These are phyloP conservation scores for Pistacia vera DNA, from an alignment of 345 rosid species.

Conservation along the genomic window DNA sequence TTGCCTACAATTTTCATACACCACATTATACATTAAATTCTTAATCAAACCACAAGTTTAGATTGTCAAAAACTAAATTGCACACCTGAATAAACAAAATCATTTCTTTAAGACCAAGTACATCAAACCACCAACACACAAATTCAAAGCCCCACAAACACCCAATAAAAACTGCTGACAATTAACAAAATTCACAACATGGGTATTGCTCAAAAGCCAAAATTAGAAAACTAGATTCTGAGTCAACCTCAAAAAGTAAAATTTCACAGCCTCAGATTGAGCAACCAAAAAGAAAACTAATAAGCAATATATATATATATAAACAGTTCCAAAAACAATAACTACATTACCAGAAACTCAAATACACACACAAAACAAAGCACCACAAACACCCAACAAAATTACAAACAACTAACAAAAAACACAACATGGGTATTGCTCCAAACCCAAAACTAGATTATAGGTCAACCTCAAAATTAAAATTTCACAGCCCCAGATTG, in stretches of 20 bases:
- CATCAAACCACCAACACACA: not conserved
- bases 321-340: no score
- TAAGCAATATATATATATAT: no score
- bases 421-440: conserved; percentile 21
- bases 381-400: not conserved
- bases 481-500: not conserved
- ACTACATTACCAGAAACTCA: no score
- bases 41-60: not conserved
- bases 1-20: not conserved
- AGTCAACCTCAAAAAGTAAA: not conserved
- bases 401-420: not conserved
- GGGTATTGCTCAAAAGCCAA: conserved; percentile 20
- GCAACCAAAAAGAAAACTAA: not conserved
- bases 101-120: not conserved
- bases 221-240: not conserved
- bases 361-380: not conserved
- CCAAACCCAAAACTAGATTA: not conserved
- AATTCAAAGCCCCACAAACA: not conserved
- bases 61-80: not conserved
- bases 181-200: conserved; percentile 1
- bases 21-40: not conserved
- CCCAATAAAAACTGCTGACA: not conserved
- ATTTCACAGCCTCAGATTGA: not conserved
- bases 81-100: not conserved
- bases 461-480: not conserved